Evolutionary conservation across 441 rosid species (phyloP).

Genomic region (Pelargonium citronellum): DNA sequence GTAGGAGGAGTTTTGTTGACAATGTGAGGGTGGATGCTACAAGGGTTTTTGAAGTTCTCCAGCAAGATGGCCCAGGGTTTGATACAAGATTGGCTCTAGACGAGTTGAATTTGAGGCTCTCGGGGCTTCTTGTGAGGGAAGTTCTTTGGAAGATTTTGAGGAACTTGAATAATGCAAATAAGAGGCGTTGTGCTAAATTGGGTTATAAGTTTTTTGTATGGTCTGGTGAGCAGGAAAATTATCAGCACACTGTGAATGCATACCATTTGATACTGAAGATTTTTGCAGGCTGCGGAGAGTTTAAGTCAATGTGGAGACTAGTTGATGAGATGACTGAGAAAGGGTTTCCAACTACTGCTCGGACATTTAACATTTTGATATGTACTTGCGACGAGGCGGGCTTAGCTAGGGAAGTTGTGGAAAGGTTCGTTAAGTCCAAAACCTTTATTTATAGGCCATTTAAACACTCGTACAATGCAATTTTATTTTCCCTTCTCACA

Average conservation of each 20-base stretch:
- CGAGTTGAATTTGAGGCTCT: conserved; percentile 51
- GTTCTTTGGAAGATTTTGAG: conserved; percentile 67
- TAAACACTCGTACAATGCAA: conserved; percentile 73
- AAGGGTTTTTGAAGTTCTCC: conserved; percentile 52
- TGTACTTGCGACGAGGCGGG: conserved; percentile 77
- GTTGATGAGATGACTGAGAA: conserved; percentile 83
- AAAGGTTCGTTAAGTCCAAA: conserved; percentile 70
- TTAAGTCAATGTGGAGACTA: conserved; percentile 81
- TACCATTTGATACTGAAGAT: conserved; percentile 81
- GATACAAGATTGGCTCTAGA: conserved; percentile 50
- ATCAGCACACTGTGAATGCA: conserved; percentile 48
- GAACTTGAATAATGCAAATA: conserved; percentile 38
- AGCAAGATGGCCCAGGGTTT: conserved; percentile 66
- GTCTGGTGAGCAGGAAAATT: conserved; percentile 52
- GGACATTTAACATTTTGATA: conserved; percentile 71
- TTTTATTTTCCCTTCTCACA: conserved; percentile 52
- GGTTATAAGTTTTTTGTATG: conserved; percentile 78
- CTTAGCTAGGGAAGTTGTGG: conserved; percentile 56
- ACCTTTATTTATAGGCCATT: conserved; percentile 69
- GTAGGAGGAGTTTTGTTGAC: conserved; percentile 35
- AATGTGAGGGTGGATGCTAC: conserved; percentile 40
- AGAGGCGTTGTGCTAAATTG: conserved; percentile 55
- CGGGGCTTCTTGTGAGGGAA: conserved; percentile 75
- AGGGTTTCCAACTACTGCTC: conserved; percentile 65
- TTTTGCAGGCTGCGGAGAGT: conserved; percentile 68